Conservation (phyloP, 2,329 filamentous ascomycete genomes). For the Beauveria bassiana region DNA sequence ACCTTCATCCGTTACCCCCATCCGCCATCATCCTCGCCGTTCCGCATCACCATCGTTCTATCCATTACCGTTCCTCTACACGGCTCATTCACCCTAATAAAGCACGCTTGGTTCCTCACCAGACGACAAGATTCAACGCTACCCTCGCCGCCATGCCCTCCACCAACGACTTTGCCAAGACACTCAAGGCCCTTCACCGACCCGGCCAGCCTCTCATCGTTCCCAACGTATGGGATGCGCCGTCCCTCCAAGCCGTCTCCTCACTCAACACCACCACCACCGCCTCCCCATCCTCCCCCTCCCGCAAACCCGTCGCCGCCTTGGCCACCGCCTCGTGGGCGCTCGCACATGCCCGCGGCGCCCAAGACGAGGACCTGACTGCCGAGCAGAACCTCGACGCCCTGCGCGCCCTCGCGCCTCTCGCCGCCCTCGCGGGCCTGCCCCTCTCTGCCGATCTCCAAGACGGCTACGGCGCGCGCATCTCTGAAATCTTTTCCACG, state of each 20-base stretch:
- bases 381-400: conserved; percentile 43
- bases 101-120: neutral
- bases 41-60: neutral
- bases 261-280: conserved; percentile 26
- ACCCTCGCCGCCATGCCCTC: conserved; percentile 14
- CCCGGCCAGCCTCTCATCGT: conserved; percentile 45
- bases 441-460: conserved; percentile 52
- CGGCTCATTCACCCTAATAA: neutral
- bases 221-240: conserved; percentile 47
- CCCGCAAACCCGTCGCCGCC: conserved; percentile 28
- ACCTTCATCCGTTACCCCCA: neutral
- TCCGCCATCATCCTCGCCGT: neutral
- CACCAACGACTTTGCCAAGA: conserved; percentile 25
- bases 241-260: conserved; percentile 38
- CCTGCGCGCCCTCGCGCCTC: conserved; percentile 34
- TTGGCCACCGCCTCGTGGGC: conserved; percentile 45
- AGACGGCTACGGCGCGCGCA: conserved; percentile 47
- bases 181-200: conserved; percentile 37
- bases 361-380: conserved; percentile 40
- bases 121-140: neutral
- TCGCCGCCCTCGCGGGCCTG: conserved; percentile 31
- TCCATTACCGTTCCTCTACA: neutral
- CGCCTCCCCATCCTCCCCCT: no score
- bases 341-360: conserved; percentile 37
- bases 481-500: conserved; percentile 35